Percentiles rank a stretch among this genome's conserved stretches.
Conservation (phyloP, 1,284 basidiomycete species). For the Ustilago hordei region DNA sequence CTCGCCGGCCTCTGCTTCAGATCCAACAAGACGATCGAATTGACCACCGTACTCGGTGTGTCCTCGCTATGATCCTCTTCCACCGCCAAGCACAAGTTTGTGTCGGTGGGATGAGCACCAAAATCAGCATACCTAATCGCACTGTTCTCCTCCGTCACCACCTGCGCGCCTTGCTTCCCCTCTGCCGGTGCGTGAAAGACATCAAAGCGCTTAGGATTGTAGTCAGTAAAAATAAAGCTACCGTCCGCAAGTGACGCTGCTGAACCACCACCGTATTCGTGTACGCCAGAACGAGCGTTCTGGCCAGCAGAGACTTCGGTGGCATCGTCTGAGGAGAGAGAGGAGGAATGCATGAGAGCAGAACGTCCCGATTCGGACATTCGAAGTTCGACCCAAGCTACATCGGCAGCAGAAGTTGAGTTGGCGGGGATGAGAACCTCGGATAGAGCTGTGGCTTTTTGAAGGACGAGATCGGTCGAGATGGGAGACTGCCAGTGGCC, state of each 20-base stretch:
- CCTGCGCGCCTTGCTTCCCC: slow-evolving; percentile 70
- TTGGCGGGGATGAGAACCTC: slow-evolving; percentile 43
- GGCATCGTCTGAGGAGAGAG: slow-evolving; percentile 36
- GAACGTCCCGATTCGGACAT: slow-evolving; percentile 76
- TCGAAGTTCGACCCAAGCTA: slow-evolving; percentile 77
- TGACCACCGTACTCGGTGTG: slow-evolving; percentile 74
- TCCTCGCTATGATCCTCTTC: slow-evolving; percentile 79
- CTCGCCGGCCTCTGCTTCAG: slow-evolving; percentile 40
- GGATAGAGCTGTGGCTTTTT: slow-evolving; percentile 69
- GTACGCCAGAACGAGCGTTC: slow-evolving; percentile 55
- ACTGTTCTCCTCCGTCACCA: slow-evolving; percentile 76
- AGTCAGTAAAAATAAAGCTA: slow-evolving; percentile 54
- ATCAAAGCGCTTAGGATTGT: slow-evolving; percentile 44
- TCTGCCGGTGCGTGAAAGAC: slow-evolving; percentile 18
- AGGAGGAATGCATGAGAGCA: slow-evolving; percentile 73
- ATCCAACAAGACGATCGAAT: slow-evolving; percentile 75
- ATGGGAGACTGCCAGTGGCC: slow-evolving; percentile 74
- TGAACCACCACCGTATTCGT: slow-evolving; percentile 66
- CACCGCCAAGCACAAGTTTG: slow-evolving; percentile 73
- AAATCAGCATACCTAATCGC: slow-evolving; percentile 74
- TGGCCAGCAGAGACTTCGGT: slow-evolving; percentile 39
- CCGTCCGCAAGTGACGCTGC: slow-evolving; percentile 42
- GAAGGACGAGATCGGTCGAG: slow-evolving; percentile 73
- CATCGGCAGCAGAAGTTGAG: slow-evolving; percentile 58
- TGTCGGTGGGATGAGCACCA: slow-evolving; percentile 68